Conservation (phyloP, 1,284 basidiomycete species). For the Sutorius eximius region DNA sequence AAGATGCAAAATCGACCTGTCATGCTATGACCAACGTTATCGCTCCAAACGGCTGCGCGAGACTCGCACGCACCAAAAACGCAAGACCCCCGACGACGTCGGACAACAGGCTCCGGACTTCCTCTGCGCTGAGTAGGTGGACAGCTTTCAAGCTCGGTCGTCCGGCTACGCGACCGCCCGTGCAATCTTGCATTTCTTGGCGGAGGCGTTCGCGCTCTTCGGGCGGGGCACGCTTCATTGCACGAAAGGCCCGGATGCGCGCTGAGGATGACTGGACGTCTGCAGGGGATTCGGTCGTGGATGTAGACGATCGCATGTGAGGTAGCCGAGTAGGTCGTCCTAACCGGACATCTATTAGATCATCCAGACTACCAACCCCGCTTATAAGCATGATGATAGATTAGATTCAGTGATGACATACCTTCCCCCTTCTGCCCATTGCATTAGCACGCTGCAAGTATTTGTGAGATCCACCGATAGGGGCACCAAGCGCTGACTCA, state of each 20-base stretch:
- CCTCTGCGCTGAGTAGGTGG: conserved; percentile 78
- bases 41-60: neutral
- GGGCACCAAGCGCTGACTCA: conserved; percentile 20
- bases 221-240: conserved; percentile 60
- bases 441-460: conserved; percentile 77
- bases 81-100: conserved; percentile 79
- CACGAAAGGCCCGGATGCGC: conserved; percentile 74
- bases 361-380: conserved; percentile 60
- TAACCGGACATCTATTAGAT: conserved; percentile 77
- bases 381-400: conserved; percentile 1
- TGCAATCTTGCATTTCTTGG: conserved; percentile 43
- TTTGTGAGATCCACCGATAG: conserved; percentile 4
- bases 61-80: conserved; percentile 64
- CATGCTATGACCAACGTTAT: conserved; percentile 54
- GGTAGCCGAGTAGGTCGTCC: conserved; percentile 50
- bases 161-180: conserved; percentile 19
- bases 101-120: conserved; percentile 72
- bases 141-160: conserved; percentile 60
- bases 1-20: conserved; percentile 84
- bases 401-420: conserved; percentile 18
- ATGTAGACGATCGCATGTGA: conserved; percentile 43
- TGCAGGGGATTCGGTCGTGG: conserved; percentile 21
- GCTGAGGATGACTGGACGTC: conserved; percentile 60
- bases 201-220: conserved; percentile 63
- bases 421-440: conserved; percentile 88